Percentiles rank a stretch among this genome's conserved stretches.
Conservation (phyloP, 1,139 yeast species). For the Pneumocystis oryctolagi region DNA sequence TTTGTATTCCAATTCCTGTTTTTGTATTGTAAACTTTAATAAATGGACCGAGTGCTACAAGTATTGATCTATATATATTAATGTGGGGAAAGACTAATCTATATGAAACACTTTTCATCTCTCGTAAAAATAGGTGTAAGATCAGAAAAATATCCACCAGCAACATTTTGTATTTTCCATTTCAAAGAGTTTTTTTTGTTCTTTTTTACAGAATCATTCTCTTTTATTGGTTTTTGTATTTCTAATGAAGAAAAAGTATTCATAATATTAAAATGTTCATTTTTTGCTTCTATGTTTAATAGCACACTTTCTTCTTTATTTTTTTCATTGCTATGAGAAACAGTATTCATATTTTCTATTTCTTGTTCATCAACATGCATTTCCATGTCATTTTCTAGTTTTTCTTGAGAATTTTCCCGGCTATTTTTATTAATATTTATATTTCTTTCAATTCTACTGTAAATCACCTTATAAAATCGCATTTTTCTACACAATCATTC, state of each 20-base stretch:
- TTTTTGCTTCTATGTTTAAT: neutral
- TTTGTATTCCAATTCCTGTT: slow-evolving; percentile 7
- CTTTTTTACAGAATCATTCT: neutral
- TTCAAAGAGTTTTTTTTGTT: neutral
- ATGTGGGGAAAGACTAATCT: slow-evolving; percentile 2
- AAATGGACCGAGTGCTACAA: slow-evolving; percentile 5
- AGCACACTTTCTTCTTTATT: neutral
- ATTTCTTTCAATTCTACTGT: neutral
- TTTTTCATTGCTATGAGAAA: neutral
- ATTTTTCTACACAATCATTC: neutral
- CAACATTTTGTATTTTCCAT: neutral
- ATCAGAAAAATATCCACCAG: neutral
- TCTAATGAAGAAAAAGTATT: neutral
- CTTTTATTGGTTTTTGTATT: neutral
- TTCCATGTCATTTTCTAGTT: neutral
- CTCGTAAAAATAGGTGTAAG: neutral
- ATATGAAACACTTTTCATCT: slow-evolving; percentile 1
- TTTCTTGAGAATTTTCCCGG: neutral
- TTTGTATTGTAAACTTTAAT: slow-evolving; percentile 8
- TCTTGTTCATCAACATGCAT: neutral
- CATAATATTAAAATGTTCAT: neutral
- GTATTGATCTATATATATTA: slow-evolving; percentile 2
- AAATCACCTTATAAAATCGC: neutral
- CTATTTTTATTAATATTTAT: neutral
- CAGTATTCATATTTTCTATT: neutral